Evolutionary conservation across 2,329 filamentous ascomycete genomes (phyloP).

Genomic region (Calycina herbarum): DNA sequence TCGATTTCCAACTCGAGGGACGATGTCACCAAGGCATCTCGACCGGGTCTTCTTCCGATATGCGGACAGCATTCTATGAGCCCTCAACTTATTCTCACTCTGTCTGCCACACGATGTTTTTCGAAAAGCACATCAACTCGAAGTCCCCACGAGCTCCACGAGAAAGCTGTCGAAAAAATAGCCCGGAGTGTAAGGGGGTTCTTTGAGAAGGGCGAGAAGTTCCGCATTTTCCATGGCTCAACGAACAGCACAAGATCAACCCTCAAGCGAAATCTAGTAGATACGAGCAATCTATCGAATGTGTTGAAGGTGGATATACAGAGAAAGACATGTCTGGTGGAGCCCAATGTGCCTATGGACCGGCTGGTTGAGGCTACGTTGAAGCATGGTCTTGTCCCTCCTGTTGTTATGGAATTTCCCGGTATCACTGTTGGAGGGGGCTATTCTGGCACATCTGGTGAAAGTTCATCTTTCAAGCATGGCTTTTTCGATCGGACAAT

Average conservation of each 20-base stretch:
- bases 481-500: slow-evolving; percentile 67
- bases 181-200: slow-evolving; percentile 47
- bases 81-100: neutral
- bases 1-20: neutral
- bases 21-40: neutral
- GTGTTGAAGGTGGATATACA: slow-evolving; percentile 45
- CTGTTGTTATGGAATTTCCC: slow-evolving; percentile 71
- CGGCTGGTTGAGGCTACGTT: slow-evolving; percentile 58
- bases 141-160: slow-evolving; percentile 37
- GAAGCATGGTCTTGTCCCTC: slow-evolving; percentile 55
- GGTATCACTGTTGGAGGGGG: slow-evolving; percentile 69
- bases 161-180: slow-evolving; percentile 46
- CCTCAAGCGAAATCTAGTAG: slow-evolving; percentile 45
- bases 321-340: slow-evolving; percentile 52
- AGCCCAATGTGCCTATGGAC: slow-evolving; percentile 72
- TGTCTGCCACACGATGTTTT: slow-evolving; percentile 9
- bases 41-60: slow-evolving; percentile 1
- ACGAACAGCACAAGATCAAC: slow-evolving; percentile 52
- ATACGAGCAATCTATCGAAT: slow-evolving; percentile 49
- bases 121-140: slow-evolving; percentile 6
- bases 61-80: too few relatives aligned
- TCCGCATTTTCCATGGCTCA: slow-evolving; percentile 57
- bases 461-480: slow-evolving; percentile 65
- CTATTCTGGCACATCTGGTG: slow-evolving; percentile 65
- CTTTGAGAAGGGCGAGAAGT: slow-evolving; percentile 48